Conservation (phyloP, 2,329 filamentous ascomycete species). For the Thelonectria rubi region DNA sequence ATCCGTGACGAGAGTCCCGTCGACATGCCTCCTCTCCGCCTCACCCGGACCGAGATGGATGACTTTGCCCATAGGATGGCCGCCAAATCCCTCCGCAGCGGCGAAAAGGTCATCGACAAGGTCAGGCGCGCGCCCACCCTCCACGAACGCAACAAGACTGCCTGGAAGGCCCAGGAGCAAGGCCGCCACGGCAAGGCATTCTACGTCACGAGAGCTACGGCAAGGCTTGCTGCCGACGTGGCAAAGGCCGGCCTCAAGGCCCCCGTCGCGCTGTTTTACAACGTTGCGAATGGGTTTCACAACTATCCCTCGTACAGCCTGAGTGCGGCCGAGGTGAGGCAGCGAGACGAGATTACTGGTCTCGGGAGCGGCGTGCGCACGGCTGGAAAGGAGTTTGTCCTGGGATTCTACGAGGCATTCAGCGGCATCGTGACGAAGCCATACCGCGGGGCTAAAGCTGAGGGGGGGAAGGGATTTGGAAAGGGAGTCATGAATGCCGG, state of each 20-base stretch:
- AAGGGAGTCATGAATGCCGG: conserved; percentile 63
- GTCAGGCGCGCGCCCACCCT: conserved; percentile 30
- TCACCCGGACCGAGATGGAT: conserved; percentile 45
- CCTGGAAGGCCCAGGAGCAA: conserved; percentile 40
- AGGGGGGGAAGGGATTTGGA: conserved; percentile 67
- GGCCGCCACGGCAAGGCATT: conserved; percentile 40
- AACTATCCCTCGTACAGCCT: conserved; percentile 74
- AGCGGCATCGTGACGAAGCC: conserved; percentile 73
- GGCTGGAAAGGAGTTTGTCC: conserved; percentile 70
- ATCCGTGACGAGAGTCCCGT: not conserved
- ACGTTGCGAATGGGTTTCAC: conserved; percentile 76
- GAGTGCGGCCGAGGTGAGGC: conserved; percentile 68
- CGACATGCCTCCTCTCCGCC: not conserved
- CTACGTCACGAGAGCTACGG: conserved; percentile 51
- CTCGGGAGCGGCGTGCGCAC: conserved; percentile 67
- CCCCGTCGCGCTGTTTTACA: conserved; percentile 74
- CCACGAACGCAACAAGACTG: conserved; percentile 35
- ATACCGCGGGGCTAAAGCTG: conserved; percentile 68
- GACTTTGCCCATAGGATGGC: conserved; percentile 44
- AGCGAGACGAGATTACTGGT: conserved; percentile 72
- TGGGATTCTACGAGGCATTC: conserved; percentile 74
- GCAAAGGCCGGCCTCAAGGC: conserved; percentile 69
- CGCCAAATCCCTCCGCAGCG: conserved; percentile 55
- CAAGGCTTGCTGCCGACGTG: conserved; percentile 67
- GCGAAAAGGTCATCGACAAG: conserved; percentile 51